Percentiles rank a stretch among this genome's conserved stretches.
These are phyloP conservation scores for Diplodia corticola DNA, from an alignment of 2,329 filamentous ascomycete species.

Conservation along the genomic window DNA sequence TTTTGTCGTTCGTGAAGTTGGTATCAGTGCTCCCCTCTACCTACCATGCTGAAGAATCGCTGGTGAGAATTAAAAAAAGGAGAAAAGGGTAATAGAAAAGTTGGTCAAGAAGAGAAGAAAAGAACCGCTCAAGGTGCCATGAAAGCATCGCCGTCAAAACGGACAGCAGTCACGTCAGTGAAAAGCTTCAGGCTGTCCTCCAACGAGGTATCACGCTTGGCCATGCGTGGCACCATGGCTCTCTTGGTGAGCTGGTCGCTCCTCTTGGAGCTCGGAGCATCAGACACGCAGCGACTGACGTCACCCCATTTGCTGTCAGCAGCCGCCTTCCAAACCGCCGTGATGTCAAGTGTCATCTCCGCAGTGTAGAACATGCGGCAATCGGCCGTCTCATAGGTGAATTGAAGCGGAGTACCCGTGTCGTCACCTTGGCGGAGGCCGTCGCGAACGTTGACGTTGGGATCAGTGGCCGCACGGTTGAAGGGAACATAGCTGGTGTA, in stretches of 20 bases:
- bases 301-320: slow-evolving; percentile 39
- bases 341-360: slow-evolving; percentile 43
- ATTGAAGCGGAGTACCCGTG: slow-evolving; percentile 39
- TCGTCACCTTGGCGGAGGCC: slow-evolving; percentile 36
- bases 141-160: slow-evolving; percentile 14
- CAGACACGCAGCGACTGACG: slow-evolving; percentile 35
- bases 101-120: neutral
- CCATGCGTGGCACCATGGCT: neutral
- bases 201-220: neutral
- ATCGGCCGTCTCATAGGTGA: slow-evolving; percentile 42
- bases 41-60: neutral
- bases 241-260: slow-evolving; percentile 8
- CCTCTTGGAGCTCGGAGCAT: neutral
- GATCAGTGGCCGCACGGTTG: slow-evolving; percentile 28
- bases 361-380: slow-evolving; percentile 44
- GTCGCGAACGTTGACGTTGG: slow-evolving; percentile 39
- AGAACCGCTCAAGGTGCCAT: slow-evolving; percentile 7
- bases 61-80: neutral
- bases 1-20: slow-evolving; percentile 16
- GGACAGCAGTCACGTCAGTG: neutral
- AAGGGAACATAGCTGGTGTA: slow-evolving; percentile 34
- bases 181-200: slow-evolving; percentile 16
- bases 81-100: neutral
- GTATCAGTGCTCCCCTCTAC: slow-evolving; percentile 14
- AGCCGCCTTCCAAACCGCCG: slow-evolving; percentile 41